Evolutionary conservation across 2,329 filamentous ascomycete species (phyloP), one percentile per base, ranked within the genome.

Genomic region (Paracamarosporium sp.): DNA sequence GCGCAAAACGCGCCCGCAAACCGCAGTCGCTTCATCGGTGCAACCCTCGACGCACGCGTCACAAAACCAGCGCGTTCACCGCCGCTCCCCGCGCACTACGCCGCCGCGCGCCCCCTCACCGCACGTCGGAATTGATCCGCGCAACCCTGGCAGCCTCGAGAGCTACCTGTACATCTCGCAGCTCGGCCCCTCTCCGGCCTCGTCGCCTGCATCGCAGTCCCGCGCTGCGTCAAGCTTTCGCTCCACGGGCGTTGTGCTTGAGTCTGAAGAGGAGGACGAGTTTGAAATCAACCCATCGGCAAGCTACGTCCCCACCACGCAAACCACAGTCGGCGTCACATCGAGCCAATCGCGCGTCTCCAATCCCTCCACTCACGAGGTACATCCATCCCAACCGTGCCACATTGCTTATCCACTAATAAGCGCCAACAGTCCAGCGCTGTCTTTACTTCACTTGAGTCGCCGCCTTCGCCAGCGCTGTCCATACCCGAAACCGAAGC

Each of bases 401-500:
- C 20, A 28, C 4, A 30, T 30, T n/a, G 24, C 30, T 24, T 25
- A 25, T 46, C 40, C 38, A 50, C 61, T 65, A 59, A 68, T 41
- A 3, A 17, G 9, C n/a, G 7, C 13, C 24, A 36, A 43, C 35
- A 68, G 66, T 60, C 56, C 25, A 52, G 64, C 33, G 57, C 65
- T 36, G 57, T 61, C 15, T 47, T 57, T 11, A 30, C 35, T 12
- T 41, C 33, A 3, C 44, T 62, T 53, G 55, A 54, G 8, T 40
- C 58, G 22, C 57, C 59, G 3, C 24, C 28, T 5, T 69, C 70
- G 20, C 66, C 65, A 2, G 59, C 65, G 4, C 47, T 55, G 20
- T 73, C 70, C 2, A 69, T 73, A 17, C 64, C 70, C 4, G 70
- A 73, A 46, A 73, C 70, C 2, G 50, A 70, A 3, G 56, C 63